Evolutionary conservation across 139 green algal species (phyloP), one percentile per base, ranked within the genome.

Genomic region (Closterium sp.): DNA sequence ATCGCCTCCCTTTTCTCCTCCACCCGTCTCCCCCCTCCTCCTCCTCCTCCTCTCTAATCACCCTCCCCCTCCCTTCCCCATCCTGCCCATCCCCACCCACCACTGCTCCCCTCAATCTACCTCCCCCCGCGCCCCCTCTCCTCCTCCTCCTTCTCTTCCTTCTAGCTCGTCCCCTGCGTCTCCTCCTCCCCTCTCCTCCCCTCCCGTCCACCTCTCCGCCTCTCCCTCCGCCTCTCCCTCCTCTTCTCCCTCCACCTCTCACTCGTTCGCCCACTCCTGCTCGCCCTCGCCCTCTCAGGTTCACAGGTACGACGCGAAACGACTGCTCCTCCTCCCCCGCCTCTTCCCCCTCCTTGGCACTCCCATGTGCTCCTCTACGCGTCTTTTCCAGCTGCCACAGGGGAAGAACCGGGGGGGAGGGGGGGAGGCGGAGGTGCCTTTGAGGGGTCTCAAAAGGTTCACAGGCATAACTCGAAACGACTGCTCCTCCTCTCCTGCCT

Each of bases 1-100:
- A 97, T 86, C 21, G 86, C 91, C 87, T 93, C 86, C 29, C 91
- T 6, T 1, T 79, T 79, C 62, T 79, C 62, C 62, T 79, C 62
- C 62, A 79, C 62, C 62, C n/a, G n/a, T n/a, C n/a, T n/a, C 62
- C 62, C 19, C 27, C 62, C 7, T 79, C 62, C 62, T 2, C 62
- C 62, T 24, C 62, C 62, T 73, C 50, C 50, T 10, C 50, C 50
- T 79, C 62, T 24, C 62, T 79, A 13, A 79, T 6, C 62, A 79
- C 62, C 19, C 62, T 79, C 62, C 62, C 62, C 19, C 62, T 79
- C 0, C 62, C 62, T 13, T 13, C 19, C 62, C 62, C 19, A 79
- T 79, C 62, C 62, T 24, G 62, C 1, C 50, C 50, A 21, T 73
- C 50, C 50, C 19, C 62, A 22, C 62, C 62, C 62, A 27, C 17